Conservation (phyloP, 106 monocot species). For the Dendrobium nobile region DNA sequence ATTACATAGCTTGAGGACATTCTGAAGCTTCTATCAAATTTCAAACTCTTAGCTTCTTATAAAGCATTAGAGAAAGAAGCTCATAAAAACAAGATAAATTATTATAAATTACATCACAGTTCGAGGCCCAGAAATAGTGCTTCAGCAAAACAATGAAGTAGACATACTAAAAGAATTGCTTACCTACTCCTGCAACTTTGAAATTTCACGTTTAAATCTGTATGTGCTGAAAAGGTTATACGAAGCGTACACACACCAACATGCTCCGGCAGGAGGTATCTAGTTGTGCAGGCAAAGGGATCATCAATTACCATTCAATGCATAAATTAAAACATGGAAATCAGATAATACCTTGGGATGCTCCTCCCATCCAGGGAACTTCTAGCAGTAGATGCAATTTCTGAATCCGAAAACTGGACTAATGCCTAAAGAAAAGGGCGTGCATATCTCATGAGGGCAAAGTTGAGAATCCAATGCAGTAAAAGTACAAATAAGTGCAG, state of each 20-base stretch:
- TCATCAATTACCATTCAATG: neutral
- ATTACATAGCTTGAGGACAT: too few relatives aligned
- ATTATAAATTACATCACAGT: too few relatives aligned
- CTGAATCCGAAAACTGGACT: constrained; percentile 45
- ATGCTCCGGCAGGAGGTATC: neutral
- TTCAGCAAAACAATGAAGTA: neutral
- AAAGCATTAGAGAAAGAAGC: too few relatives aligned
- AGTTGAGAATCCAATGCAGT: neutral
- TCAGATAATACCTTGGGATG: constrained; percentile 37
- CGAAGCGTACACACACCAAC: neutral
- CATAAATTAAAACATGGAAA: neutral
- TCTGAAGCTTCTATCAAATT: too few relatives aligned
- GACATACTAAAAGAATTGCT: neutral
- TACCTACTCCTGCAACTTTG: neutral
- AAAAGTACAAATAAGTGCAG: neutral
- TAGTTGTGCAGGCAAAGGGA: neutral
- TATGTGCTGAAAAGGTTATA: neutral
- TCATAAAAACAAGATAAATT: too few relatives aligned
- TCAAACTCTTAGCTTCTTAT: too few relatives aligned
- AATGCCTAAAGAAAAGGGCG: constrained; percentile 31
- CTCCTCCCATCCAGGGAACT: constrained; percentile 56
- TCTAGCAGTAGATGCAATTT: constrained; percentile 47
- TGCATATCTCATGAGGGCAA: neutral
- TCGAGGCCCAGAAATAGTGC: too few relatives aligned
- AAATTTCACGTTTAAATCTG: neutral